Conservation (phyloP, 1,139 yeast genomes). For the Yamadazyma atmosphaerica region DNA sequence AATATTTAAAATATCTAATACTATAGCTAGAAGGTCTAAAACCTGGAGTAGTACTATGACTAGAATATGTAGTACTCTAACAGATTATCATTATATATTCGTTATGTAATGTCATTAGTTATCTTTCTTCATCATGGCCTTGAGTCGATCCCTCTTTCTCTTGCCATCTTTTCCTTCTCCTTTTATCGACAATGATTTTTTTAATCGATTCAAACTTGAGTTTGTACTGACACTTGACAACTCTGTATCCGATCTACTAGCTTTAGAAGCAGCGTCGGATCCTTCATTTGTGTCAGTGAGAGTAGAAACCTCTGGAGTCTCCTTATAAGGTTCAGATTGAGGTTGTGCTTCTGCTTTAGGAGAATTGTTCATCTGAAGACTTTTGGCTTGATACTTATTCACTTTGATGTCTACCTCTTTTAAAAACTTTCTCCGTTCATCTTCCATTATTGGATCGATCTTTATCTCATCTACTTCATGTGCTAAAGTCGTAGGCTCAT, state of each 20-base stretch:
- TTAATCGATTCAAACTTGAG: conserved; percentile 1
- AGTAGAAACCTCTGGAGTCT: too few relatives aligned
- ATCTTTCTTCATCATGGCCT: not conserved
- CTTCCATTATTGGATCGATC: conserved; percentile 5
- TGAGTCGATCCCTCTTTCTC: conserved; percentile 1
- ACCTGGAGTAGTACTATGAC: not conserved
- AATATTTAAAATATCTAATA: too few relatives aligned
- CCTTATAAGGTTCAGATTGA: too few relatives aligned
- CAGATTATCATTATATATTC: too few relatives aligned
- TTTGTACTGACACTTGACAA: not conserved
- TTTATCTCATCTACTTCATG: conserved; percentile 1
- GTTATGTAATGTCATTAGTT: too few relatives aligned
- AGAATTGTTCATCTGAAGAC: not conserved
- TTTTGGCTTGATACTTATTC: conserved; percentile 5
- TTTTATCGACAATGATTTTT: conserved; percentile 1
- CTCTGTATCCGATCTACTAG: not conserved
- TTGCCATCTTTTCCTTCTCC: not conserved
- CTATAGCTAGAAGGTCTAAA: too few relatives aligned
- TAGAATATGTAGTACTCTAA: too few relatives aligned
- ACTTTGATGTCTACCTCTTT: conserved; percentile 10
- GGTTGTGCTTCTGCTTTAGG: too few relatives aligned
- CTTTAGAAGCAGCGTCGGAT: not conserved
- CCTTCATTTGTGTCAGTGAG: not conserved
- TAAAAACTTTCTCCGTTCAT: conserved; percentile 5
- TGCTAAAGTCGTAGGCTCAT: conserved; percentile 4